Evolutionary conservation across 2,329 filamentous ascomycete species (phyloP).

Genomic region (Hypoxylon rubiginosum): DNA sequence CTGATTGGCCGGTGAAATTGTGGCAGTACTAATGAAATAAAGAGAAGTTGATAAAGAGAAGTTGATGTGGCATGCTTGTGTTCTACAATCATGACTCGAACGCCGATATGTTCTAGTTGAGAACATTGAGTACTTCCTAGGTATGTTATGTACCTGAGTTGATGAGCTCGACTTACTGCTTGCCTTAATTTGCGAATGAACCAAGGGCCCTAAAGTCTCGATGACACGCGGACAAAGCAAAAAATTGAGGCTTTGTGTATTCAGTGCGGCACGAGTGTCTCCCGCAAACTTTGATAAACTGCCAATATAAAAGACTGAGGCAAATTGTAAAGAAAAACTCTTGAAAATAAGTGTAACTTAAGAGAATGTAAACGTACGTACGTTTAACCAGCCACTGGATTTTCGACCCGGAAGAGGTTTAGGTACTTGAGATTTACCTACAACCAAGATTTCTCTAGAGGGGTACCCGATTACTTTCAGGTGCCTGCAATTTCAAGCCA

Average conservation of each 20-base stretch:
- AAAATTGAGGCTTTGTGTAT: background rate
- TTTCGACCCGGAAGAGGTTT: constrained; percentile 29
- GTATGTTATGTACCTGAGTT: background rate
- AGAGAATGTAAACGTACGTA: background rate
- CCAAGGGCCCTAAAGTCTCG: background rate
- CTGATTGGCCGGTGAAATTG: no score
- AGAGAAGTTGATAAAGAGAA: no score
- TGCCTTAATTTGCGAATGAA: background rate
- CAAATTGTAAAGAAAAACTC: background rate
- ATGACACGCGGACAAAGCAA: background rate
- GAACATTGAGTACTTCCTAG: background rate
- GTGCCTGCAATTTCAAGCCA: constrained; percentile 31
- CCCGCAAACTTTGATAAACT: background rate
- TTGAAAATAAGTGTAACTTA: background rate
- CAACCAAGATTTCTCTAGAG: constrained; percentile 8
- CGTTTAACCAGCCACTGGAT: constrained; percentile 17
- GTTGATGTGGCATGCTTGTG: background rate
- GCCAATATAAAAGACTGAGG: background rate
- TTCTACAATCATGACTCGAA: background rate
- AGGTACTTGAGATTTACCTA: constrained; percentile 1
- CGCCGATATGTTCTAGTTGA: background rate
- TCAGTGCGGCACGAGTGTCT: background rate
- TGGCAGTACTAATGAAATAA: no score
- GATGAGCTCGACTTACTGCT: background rate
- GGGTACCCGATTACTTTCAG: background rate